A percentile compares a stretch with the other conserved stretches of the same genome.
phyloP scores from a whole-genome alignment of 2,329 filamentous ascomycete genomes.

The Dothistroma pini region DNA sequence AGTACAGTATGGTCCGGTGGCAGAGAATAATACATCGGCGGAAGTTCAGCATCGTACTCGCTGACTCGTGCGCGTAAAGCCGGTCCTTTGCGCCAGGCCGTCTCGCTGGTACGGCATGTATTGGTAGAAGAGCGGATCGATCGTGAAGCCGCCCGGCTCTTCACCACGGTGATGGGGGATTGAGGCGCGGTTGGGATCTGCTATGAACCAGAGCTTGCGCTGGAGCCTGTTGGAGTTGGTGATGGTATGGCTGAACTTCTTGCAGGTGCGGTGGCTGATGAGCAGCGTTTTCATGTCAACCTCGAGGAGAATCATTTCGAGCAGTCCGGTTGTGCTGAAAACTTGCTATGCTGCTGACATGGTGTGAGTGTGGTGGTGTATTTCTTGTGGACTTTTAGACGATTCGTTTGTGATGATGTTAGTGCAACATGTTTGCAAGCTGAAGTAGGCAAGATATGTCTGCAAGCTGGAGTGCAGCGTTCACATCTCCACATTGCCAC shows the following conservation, averaged over 20 bases:
- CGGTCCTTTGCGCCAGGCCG: not conserved
- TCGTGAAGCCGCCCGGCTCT: not conserved
- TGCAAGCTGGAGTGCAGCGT: too few species aligned
- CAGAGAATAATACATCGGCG: too few species aligned
- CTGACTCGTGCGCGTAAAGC: not conserved
- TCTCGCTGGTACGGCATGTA: not conserved
- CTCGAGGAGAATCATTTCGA: not conserved
- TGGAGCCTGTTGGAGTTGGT: conserved; percentile 23
- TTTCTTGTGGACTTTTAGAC: too few species aligned
- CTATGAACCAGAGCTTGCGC: conserved; percentile 26
- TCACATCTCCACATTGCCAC: too few species aligned
- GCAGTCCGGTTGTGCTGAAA: too few species aligned
- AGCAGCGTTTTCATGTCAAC: conserved; percentile 15
- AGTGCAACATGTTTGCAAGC: too few species aligned
- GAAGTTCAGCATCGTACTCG: not conserved
- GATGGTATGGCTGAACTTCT: conserved; percentile 24
- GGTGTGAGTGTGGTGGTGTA: too few species aligned
- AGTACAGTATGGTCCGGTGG: not conserved
- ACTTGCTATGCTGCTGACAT: too few species aligned
- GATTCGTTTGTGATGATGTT: too few species aligned
- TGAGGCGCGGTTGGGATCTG: not conserved
- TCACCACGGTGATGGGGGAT: not conserved
- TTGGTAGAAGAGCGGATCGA: not conserved
- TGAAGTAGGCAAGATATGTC: too few species aligned
- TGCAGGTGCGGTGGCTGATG: conserved; percentile 25